A percentile compares a stretch with the other conserved stretches of the same genome.
Evolutionary conservation across 73 alveolate species (phyloP).

Genomic region (Paramecium sexaurelia): DNA sequence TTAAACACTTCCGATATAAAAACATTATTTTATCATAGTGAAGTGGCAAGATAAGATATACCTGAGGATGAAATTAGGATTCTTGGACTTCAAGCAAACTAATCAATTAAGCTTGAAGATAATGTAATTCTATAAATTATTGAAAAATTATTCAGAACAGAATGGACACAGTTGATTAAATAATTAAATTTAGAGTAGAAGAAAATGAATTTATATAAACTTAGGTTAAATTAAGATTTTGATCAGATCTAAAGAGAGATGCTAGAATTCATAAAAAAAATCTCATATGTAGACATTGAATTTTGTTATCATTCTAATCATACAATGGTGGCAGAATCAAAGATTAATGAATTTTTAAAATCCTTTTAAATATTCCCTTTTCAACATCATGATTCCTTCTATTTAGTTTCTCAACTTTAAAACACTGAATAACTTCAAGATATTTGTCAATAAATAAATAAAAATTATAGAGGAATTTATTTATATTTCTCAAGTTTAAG

Average conservation of each 20-base stretch:
- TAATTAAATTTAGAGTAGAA: background rate
- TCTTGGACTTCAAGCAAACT: background rate
- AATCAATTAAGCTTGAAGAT: background rate
- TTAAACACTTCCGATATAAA: no score
- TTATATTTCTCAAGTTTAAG: background rate
- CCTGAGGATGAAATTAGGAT: background rate
- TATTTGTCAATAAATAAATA: background rate
- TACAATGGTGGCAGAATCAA: background rate
- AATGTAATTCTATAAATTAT: background rate
- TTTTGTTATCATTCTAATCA: background rate
- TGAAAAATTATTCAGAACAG: background rate
- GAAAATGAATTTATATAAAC: background rate
- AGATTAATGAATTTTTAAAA: background rate
- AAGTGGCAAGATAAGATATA: background rate
- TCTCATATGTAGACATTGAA: background rate
- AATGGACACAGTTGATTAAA: background rate
- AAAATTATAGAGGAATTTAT: background rate
- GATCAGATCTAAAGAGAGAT: background rate
- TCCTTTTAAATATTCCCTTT: background rate
- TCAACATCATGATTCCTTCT: background rate
- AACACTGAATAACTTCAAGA: background rate
- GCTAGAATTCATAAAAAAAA: background rate
- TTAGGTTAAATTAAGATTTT: background rate
- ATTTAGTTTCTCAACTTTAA: background rate
- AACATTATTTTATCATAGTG: no score